These are phyloP conservation scores for Cladosporium sp. DNA, from an alignment of 2,329 filamentous ascomycete genomes.

Conservation along the genomic window DNA sequence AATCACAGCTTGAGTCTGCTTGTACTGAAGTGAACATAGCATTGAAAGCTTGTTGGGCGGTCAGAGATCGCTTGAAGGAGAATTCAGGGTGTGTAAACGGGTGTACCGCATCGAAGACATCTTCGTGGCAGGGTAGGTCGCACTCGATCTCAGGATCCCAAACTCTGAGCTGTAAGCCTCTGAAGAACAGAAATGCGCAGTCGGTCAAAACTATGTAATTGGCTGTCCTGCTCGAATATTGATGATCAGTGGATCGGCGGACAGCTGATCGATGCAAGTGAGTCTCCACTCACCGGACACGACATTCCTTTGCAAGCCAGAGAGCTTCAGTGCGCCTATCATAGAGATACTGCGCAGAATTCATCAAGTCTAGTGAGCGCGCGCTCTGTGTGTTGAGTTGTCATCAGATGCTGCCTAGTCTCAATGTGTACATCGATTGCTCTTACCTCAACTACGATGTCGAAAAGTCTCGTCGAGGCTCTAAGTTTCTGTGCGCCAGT, in stretches of 20 bases:
- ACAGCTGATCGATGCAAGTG: not conserved
- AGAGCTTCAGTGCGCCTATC: not conserved
- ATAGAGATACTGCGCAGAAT: not conserved
- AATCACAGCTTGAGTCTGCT: too few species aligned
- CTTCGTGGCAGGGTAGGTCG: slow-evolving; percentile 23
- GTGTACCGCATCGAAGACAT: slow-evolving; percentile 22
- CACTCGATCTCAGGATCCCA: slow-evolving; percentile 18
- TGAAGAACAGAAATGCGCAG: slow-evolving; percentile 25
- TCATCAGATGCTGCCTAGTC: not conserved
- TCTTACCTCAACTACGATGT: not conserved
- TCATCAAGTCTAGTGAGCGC: not conserved
- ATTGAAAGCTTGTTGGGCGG: slow-evolving; percentile 7
- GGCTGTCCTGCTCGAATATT: not conserved
- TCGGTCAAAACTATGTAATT: slow-evolving; percentile 12
- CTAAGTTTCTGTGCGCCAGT: slow-evolving; percentile 11
- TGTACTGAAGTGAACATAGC: not conserved
- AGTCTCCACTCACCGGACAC: not conserved
- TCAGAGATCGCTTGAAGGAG: slow-evolving; percentile 19
- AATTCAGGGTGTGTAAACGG: slow-evolving; percentile 23
- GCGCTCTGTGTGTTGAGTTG: not conserved
- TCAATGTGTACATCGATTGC: not conserved
- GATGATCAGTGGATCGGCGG: not conserved
- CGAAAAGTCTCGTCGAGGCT: not conserved
- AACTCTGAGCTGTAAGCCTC: slow-evolving; percentile 21
- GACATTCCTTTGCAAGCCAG: not conserved